phyloP scores from a whole-genome alignment of 768 basidiomycete genomes.

The Agaricus blazei region DNA sequence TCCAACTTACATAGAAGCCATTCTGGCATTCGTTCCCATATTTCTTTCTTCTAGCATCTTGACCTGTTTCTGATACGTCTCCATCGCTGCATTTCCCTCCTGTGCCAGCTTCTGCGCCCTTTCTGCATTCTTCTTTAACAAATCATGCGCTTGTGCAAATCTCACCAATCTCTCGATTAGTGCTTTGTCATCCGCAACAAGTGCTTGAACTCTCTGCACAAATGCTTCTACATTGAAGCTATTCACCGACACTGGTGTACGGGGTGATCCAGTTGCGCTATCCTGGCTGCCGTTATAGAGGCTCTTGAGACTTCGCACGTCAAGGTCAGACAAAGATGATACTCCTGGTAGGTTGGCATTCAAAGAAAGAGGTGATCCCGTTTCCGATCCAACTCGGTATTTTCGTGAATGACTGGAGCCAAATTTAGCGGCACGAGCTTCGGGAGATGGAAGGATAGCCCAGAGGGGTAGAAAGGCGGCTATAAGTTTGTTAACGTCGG shows the following conservation, averaged over 20 bases:
- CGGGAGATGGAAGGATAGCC: conserved; percentile 78
- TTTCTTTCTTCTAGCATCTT: conserved; percentile 75
- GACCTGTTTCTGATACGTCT: conserved; percentile 90
- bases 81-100: conserved; percentile 72
- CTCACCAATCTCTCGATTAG: conserved; percentile 81
- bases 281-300: conserved; percentile 50
- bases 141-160: conserved; percentile 84
- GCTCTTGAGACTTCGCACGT: conserved; percentile 80
- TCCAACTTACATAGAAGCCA: conserved; percentile 45
- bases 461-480: conserved; percentile 70
- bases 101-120: conserved; percentile 87
- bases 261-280: conserved; percentile 17
- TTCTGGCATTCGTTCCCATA: conserved; percentile 40
- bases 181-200: conserved; percentile 78
- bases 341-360: conserved; percentile 13
- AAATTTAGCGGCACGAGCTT: conserved; percentile 70
- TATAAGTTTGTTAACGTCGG: conserved; percentile 51
- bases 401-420: conserved; percentile 30
- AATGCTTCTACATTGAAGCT: conserved; percentile 74
- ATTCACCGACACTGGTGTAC: conserved; percentile 10
- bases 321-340: conserved; percentile 73
- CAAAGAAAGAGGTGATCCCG: conserved; percentile 31
- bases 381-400: conserved; percentile 46
- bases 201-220: conserved; percentile 68
- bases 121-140: conserved; percentile 90